Conservation (phyloP, 1,284 basidiomycete species). For the Acaromyces ingoldii region DNA sequence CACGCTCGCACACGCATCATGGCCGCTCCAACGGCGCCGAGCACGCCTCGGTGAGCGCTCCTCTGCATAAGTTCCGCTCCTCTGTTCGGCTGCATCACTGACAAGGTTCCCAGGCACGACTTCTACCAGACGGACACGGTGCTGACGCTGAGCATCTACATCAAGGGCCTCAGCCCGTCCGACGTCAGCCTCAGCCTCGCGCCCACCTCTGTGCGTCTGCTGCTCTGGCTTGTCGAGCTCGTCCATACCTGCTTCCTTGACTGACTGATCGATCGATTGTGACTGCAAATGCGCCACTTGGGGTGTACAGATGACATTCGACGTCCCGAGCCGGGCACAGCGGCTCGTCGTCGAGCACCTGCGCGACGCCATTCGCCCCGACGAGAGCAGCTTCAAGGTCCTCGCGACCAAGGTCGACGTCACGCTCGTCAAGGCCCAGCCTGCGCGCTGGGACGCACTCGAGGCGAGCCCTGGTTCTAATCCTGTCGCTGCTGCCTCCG, state of each 20-base stretch:
- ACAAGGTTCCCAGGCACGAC: constrained; percentile 40
- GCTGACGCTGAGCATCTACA: constrained; percentile 41
- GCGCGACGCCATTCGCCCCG: constrained; percentile 17
- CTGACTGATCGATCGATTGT: too few relatives aligned
- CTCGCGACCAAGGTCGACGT: constrained; percentile 42
- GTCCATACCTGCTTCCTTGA: too few relatives aligned
- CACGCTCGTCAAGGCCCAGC: constrained; percentile 27
- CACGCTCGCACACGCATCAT: too few relatives aligned
- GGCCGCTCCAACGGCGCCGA: too few relatives aligned
- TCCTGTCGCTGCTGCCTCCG: neutral
- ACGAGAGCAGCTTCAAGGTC: constrained; percentile 21
- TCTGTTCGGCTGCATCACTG: too few relatives aligned
- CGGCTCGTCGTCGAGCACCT: constrained; percentile 22
- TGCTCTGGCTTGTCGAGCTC: too few relatives aligned
- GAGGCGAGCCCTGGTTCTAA: neutral
- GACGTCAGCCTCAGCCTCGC: constrained; percentile 19
- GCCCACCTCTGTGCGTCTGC: too few relatives aligned
- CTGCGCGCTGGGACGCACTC: constrained; percentile 19
- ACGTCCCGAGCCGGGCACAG: too few relatives aligned
- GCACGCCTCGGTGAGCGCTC: too few relatives aligned
- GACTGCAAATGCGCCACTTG: too few relatives aligned
- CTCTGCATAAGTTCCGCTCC: too few relatives aligned
- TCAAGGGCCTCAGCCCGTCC: constrained; percentile 26
- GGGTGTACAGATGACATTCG: too few relatives aligned
- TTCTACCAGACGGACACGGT: constrained; percentile 48